Base-by-base conservation (phyloP, 805 yeast genomes). In the Candida parachauliodes region DNA sequence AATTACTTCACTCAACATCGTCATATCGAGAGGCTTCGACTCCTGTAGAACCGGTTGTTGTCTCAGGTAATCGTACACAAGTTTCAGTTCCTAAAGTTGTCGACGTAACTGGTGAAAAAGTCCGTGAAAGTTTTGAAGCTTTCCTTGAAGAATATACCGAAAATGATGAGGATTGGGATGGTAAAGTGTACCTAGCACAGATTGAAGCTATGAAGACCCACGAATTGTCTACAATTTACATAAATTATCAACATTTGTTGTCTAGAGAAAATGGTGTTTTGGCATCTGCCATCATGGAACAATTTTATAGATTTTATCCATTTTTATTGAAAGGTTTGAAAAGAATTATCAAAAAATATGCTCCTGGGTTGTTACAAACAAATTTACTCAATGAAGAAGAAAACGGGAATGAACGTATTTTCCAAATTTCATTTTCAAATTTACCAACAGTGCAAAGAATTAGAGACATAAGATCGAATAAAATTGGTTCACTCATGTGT, bases 71-170 rank as follows among this genome's bases (percentile, higher is more conserved):
- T 63, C 73, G 82, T 52, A 75, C 77, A 43, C 66, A 81, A 42
- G 70, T 76, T 41, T 79, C 79, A 19, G 86, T 91, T 37, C 88
- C 94, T 19, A 87, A 84, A 55, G 96, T 93, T 19, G 77, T 77
- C 19, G 98, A 93, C 65, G 78, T 79, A 32, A 88, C 96, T 3
- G 97, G 96, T 42, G 97, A 89, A 56, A 87, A 87, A 49, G 97
- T 93, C 12, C 77, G 91, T 30, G 96, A 88, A 59, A 80, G 89
- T 11, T 91, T 93, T 58, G 96, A 89, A 57, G 77, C 74, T 46
- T 91, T 91, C 53, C 62, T 91, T 39, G 84, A 80, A 52, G 83
- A 77, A 22, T 91, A 70, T 53, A 63, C 65, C 3, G 76, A 75
- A 31, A 41, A 32, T n/a, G 62, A 63, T 37, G 28, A 21, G 4